Evolutionary conservation across 2,329 filamentous ascomycete species (phyloP), one percentile per base, ranked within the genome.

Genomic region (Dendrostoma leiphaemia): DNA sequence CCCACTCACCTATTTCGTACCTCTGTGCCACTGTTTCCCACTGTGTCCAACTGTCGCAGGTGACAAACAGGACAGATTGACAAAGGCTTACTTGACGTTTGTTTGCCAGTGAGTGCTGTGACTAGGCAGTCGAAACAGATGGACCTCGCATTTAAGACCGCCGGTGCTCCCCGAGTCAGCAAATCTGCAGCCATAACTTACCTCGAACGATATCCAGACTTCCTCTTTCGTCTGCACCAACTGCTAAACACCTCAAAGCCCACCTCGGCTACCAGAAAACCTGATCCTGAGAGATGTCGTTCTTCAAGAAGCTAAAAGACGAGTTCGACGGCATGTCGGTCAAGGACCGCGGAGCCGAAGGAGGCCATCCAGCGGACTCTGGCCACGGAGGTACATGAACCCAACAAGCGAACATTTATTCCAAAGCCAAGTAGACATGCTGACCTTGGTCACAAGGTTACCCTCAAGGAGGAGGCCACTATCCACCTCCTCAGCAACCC

Each of bases 311-410:
- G 51, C 61, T 71, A 21, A 62, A 63, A 47, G 66, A 67, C 31
- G 65, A 71, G 49, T 67, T 73, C 23, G 73, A 76, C 58, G 73
- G 74, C 59, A 67, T 78, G 41, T 44, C 60, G 43, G 59, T 64
- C 37, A 69, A 69, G 45, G 70, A 73, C 51, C 44, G 56, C 28
- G 45, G 57, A 31, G 65, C 60, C 35, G 56, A 62, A 38, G 59
- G 57, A 29, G 19, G 50, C 15, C 54, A 60, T n/a, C n/a, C n/a
- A 49, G 51, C 58, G 54, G 52, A 60, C 34, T 46, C 48, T n/a
- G 51, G 48, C 12, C 45, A 53, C 37, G 34, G 55, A 58, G 57
- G 57, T 55, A 47, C 24, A n/a, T n/a, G n/a, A n/a, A n/a, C n/a
- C n/a, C n/a, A n/a, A n/a, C n/a, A n/a, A n/a, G n/a, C n/a, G n/a